These are phyloP conservation scores for Phytophthora rubi DNA, from an alignment of 352 stramenopile species.

Conservation along the genomic window DNA sequence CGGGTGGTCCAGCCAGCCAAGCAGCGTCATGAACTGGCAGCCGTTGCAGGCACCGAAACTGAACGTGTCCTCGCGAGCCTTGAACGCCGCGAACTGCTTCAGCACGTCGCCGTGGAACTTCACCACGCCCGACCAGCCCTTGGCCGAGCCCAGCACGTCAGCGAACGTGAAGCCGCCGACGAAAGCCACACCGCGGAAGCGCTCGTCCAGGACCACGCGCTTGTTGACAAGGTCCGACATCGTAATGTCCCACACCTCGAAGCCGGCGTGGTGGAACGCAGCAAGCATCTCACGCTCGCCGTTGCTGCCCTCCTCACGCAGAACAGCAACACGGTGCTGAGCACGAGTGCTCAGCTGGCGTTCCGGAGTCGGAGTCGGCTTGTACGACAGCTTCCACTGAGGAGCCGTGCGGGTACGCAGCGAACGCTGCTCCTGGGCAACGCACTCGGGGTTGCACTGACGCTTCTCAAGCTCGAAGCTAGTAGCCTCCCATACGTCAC, in stretches of 20 bases:
- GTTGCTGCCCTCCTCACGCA: constrained; percentile 99
- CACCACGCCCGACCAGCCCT: constrained; percentile 98
- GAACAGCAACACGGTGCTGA: constrained; percentile 95
- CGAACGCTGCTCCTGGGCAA: constrained; percentile 93
- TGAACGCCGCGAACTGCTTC: constrained; percentile 97
- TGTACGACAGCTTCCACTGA: constrained; percentile 92
- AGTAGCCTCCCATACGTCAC: constrained; percentile 99
- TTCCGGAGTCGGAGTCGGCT: constrained; percentile 80
- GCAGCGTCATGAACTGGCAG: constrained; percentile 99
- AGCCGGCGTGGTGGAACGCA: constrained; percentile 97
- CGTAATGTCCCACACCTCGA: constrained; percentile 98
- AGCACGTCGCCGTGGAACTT: constrained; percentile 97
- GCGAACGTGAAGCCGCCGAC: constrained; percentile 99
- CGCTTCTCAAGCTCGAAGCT: constrained; percentile 98
- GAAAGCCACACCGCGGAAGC: constrained; percentile 98
- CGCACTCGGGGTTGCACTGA: constrained; percentile 97
- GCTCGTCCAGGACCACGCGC: constrained; percentile 90
- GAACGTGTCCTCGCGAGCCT: constrained; percentile 96
- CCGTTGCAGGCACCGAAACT: constrained; percentile 99
- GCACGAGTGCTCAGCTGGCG: constrained; percentile 78
- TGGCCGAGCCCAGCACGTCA: constrained; percentile 98
- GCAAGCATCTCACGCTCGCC: constrained; percentile 99
- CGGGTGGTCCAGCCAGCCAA: constrained; percentile 95
- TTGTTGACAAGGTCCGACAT: constrained; percentile 96
- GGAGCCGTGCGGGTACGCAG: constrained; percentile 88